Percentiles rank a stretch among this genome's conserved stretches.
phyloP scores from a whole-genome alignment of 2,329 filamentous ascomycete genomes.

The Pseudofabraea citricarpa region DNA sequence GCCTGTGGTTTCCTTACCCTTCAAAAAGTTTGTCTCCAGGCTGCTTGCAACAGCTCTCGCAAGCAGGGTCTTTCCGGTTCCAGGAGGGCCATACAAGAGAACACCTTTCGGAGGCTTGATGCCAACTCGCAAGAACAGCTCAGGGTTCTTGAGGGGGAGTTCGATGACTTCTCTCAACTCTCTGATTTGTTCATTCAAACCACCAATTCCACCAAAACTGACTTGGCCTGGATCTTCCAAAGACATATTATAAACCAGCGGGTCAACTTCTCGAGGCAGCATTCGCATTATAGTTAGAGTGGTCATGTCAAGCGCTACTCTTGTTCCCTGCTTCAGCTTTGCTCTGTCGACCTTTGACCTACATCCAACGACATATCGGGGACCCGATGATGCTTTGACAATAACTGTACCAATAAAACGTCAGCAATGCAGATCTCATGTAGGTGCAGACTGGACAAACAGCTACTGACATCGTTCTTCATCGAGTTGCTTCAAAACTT shows the following conservation, averaged over 20 bases:
- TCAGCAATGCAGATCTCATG: conserved; percentile 17
- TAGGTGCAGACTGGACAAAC: not conserved
- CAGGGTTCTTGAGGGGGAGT: conserved; percentile 95
- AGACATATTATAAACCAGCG: conserved; percentile 99
- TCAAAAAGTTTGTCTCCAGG: conserved; percentile 96
- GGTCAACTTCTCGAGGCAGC: conserved; percentile 96
- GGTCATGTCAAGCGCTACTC: conserved; percentile 97
- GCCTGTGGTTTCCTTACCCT: conserved; percentile 56
- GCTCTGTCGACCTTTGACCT: conserved; percentile 96
- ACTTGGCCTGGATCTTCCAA: conserved; percentile 96
- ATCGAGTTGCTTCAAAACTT: conserved; percentile 97
- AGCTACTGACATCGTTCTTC: conserved; percentile 85
- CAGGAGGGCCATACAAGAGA: conserved; percentile 89
- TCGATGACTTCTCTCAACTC: conserved; percentile 98
- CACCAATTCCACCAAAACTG: conserved; percentile 96
- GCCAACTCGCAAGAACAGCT: conserved; percentile 91
- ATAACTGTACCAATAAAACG: conserved; percentile 60
- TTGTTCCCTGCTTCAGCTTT: conserved; percentile 97
- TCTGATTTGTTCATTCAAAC: conserved; percentile 95
- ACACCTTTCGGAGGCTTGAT: conserved; percentile 99
- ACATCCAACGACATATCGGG: conserved; percentile 96
- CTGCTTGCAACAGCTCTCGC: conserved; percentile 94
- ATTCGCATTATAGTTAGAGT: conserved; percentile 99
- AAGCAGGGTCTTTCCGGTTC: conserved; percentile 92
- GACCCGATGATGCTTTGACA: conserved; percentile 95